A percentile compares a stretch with the other conserved stretches of the same genome.
Evolutionary conservation across 768 basidiomycete genomes (phyloP).

Genomic region (Mycena vulgaris): DNA sequence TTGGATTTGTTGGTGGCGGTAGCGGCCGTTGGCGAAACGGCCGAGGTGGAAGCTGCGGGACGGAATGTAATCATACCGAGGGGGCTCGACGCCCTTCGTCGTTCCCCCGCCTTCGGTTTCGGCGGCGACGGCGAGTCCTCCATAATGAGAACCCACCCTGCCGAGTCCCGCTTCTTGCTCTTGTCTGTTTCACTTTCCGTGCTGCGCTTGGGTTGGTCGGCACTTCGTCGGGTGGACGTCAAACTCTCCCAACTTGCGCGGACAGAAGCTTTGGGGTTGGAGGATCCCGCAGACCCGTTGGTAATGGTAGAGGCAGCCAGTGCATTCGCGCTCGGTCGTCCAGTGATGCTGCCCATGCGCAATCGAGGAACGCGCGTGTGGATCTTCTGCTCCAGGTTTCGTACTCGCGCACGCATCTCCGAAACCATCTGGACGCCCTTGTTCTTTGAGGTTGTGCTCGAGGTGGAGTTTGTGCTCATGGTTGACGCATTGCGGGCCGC

Average conservation of each 20-base stretch:
- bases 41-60: slow-evolving; percentile 61
- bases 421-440: slow-evolving; percentile 94
- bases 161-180: slow-evolving; percentile 69
- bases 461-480: slow-evolving; percentile 57
- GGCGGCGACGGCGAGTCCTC: slow-evolving; percentile 85
- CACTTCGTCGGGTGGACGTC: slow-evolving; percentile 56
- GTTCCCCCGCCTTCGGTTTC: slow-evolving; percentile 69
- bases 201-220: slow-evolving; percentile 61
- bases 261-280: slow-evolving; percentile 45
- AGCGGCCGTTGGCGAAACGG: slow-evolving; percentile 59
- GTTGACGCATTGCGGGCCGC: slow-evolving; percentile 56
- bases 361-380: slow-evolving; percentile 89
- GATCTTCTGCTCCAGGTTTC: slow-evolving; percentile 87
- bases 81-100: slow-evolving; percentile 76
- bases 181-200: slow-evolving; percentile 63
- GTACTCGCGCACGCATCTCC: slow-evolving; percentile 90
- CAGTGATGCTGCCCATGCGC: slow-evolving; percentile 84
- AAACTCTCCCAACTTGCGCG: slow-evolving; percentile 59
- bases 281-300: slow-evolving; percentile 53
- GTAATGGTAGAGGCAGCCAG: slow-evolving; percentile 50
- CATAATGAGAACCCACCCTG: slow-evolving; percentile 93
- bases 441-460: slow-evolving; percentile 73
- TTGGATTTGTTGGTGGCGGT: slow-evolving; percentile 51
- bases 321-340: slow-evolving; percentile 61
- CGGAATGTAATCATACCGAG: slow-evolving; percentile 69